phyloP scores from a whole-genome alignment of 2,329 filamentous ascomycete species.

The Penicillium brasilianum region DNA sequence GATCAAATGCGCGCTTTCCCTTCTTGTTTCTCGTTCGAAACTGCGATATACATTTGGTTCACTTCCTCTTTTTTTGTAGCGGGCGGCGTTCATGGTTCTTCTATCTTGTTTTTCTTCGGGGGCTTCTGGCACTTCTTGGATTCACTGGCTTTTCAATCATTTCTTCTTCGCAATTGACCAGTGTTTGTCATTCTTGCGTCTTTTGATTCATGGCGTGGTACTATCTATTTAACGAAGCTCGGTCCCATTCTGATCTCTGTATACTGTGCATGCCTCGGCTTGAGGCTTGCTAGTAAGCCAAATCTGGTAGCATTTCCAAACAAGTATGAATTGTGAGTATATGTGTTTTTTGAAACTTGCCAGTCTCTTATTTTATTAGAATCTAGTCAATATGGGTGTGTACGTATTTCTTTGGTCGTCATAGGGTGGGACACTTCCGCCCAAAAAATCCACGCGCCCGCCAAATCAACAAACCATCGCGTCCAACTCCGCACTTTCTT shows the following conservation, averaged over 20 bases:
- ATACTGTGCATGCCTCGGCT: neutral
- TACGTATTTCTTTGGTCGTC: no score
- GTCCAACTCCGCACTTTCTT: neutral
- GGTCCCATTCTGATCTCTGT: slow-evolving; percentile 16
- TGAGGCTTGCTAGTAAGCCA: neutral
- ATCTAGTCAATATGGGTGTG: no score
- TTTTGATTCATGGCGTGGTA: slow-evolving; percentile 8
- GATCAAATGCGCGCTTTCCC: slow-evolving; percentile 9
- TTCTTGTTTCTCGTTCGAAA: slow-evolving; percentile 8
- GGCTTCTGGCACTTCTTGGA: slow-evolving; percentile 15
- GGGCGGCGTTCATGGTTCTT: slow-evolving; percentile 30
- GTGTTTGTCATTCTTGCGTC: neutral
- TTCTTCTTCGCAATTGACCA: slow-evolving; percentile 1
- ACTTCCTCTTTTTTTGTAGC: slow-evolving; percentile 27
- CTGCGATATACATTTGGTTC: slow-evolving; percentile 25
- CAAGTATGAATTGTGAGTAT: neutral
- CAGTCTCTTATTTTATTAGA: no score
- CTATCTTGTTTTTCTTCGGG: slow-evolving; percentile 9
- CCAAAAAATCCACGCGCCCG: slow-evolving; percentile 1
- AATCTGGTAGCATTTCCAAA: neutral
- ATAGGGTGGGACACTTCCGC: neutral
- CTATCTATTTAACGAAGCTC: slow-evolving; percentile 13
- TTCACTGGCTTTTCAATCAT: slow-evolving; percentile 11
- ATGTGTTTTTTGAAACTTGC: neutral
- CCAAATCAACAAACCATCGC: neutral